These are phyloP conservation scores for Bruguiera parviflora DNA, from an alignment of 345 rosid species.

Conservation along the genomic window DNA sequence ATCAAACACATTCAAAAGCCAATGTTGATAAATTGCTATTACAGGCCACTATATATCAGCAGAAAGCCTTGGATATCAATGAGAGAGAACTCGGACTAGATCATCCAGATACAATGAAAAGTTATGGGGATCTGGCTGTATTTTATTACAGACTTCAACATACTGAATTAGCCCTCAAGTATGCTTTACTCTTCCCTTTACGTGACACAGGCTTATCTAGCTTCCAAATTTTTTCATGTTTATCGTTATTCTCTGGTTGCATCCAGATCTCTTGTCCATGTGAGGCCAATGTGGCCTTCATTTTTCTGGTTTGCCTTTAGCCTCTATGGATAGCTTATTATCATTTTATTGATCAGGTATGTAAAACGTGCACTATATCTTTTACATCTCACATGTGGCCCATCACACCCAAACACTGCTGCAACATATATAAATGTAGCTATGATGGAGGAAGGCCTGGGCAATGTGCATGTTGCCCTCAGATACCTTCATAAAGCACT, in stretches of 20 bases:
- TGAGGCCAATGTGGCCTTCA: not conserved
- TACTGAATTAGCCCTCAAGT: slow-evolving; percentile 97
- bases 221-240: not conserved
- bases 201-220: not conserved
- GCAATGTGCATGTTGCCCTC: slow-evolving; percentile 96
- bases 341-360: slow-evolving; percentile 53
- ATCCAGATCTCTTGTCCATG: not conserved
- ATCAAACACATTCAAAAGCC: not conserved
- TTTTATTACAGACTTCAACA: slow-evolving; percentile 99
- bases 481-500: slow-evolving; percentile 97
- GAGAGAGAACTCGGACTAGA: slow-evolving; percentile 99
- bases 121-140: slow-evolving; percentile 99
- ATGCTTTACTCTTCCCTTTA: slow-evolving; percentile 29
- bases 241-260: not conserved
- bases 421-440: slow-evolving; percentile 98
- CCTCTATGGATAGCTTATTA: not conserved
- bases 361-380: slow-evolving; percentile 98
- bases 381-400: slow-evolving; percentile 94
- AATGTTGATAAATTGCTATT: not conserved
- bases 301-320: slow-evolving; percentile 15
- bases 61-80: slow-evolving; percentile 97
- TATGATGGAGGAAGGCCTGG: slow-evolving; percentile 99
- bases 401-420: slow-evolving; percentile 98
- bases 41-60: slow-evolving; percentile 98
- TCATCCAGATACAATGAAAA: slow-evolving; percentile 99